Conservation (phyloP, 306 rosid genomes). For the Rosa persica region DNA sequence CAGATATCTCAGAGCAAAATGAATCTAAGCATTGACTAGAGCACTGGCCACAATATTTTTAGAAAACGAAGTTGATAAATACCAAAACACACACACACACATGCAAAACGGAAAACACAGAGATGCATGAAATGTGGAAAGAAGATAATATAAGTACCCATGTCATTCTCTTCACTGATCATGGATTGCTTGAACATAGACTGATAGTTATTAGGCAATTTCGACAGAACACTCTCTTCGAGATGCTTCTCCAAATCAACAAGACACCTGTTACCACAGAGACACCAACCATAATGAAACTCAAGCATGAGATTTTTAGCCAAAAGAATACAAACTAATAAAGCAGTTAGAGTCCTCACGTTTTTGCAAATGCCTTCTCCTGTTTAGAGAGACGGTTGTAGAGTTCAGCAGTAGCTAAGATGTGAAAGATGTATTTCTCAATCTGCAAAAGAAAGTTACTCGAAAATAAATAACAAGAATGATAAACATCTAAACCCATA, state of each 20-base stretch:
- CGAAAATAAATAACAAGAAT: background rate
- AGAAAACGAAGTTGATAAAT: background rate
- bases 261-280: slow-evolving; percentile 52
- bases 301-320: slow-evolving; percentile 5
- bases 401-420: slow-evolving; percentile 59
- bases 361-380: slow-evolving; percentile 59
- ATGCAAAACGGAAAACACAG: background rate
- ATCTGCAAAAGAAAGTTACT: slow-evolving; percentile 49
- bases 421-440: slow-evolving; percentile 74
- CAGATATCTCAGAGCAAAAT: background rate
- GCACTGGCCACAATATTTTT: background rate
- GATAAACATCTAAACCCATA: background rate
- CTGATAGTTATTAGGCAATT: slow-evolving; percentile 72
- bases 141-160: slow-evolving; percentile 56
- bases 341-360: slow-evolving; percentile 40
- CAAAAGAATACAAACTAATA: background rate
- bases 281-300: slow-evolving; percentile 28
- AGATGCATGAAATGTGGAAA: slow-evolving; percentile 1
- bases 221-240: slow-evolving; percentile 68
- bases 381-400: slow-evolving; percentile 63
- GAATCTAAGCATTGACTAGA: background rate
- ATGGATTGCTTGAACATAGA: slow-evolving; percentile 65
- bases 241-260: slow-evolving; percentile 70
- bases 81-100: background rate
- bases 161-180: slow-evolving; percentile 81